Evolutionary conservation across 352 stramenopile species (phyloP), one percentile per base, ranked within the genome.

Genomic region (Saprolegnia parasitica): DNA sequence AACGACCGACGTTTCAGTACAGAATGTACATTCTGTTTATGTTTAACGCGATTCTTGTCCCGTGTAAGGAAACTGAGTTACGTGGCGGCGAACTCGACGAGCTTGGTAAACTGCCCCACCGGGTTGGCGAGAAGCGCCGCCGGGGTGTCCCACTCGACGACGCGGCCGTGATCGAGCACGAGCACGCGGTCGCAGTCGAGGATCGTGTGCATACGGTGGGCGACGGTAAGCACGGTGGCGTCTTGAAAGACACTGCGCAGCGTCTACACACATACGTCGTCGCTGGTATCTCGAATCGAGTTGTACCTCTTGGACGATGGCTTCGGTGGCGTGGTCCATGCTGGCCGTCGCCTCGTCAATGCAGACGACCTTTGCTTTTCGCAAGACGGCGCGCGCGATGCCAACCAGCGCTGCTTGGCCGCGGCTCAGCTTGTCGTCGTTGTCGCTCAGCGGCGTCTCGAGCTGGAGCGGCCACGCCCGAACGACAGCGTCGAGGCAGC

Each of bases 211-310:
- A 99, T 81, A 18, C 97, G 83, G 78, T 99, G 97, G 16, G 98
- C 96, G 45, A 99, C 98, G 0, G 96, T 98, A 9, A 99, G 73
- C 18, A 98, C 86, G 4, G 98, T 99, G 1, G 91, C 92, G 15
- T 84, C 78, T 5, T 74, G 73, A 77, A 99, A 99, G 57, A 97
- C 91, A 18, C 90, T 76, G 18, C 93, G 76, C 61, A 99, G 94
- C n/a, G 87, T 96, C 75, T 96, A 72, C 45, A 60, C 42, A 29
- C 24, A 13, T 55, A 55, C 5, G 5, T 5, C 5, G n/a, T 23
- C 24, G 24, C 37, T 5, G 4, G n/a, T n/a, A n/a, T n/a, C n/a
- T n/a, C n/a, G n/a, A n/a, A n/a, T 35, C 67, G 9, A 20, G 9
- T 42, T 66, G 23, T 72, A 92, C 86, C 78, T 88, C 72, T n/a